Base-by-base conservation (phyloP, 2,329 filamentous ascomycete species). In the Fonsecaea multimorphosa region DNA sequence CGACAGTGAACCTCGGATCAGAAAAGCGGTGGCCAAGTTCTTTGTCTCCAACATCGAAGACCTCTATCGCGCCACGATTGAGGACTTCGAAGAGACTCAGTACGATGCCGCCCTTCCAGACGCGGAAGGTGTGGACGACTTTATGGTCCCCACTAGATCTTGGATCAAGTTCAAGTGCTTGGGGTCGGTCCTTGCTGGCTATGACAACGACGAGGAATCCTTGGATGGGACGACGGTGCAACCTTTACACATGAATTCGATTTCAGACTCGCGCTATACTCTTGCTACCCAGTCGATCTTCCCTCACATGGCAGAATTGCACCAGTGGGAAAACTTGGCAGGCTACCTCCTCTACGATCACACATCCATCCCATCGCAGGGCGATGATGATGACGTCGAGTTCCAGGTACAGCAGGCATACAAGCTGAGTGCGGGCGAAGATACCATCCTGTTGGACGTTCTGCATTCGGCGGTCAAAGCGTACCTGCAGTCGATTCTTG, bases 111-210 rank as follows among this genome's bases (percentile, higher is more conserved):
- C 87, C 8, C 86, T 88, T 8, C 86, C 86, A 1, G 84, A 86
- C 40, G 86, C 91, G n/a, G 88, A 90, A 16, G 90, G 93, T 12
- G 81, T 82, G 29, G 83, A 86, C 27, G 89, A 93, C 70, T 91
- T 88, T 68, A 88, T 91, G 60, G 87, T 87, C 1, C 91, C 93
- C 1, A 89, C 91, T 67, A 83, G 88, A 53, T 89, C 91, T 68
- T 99, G 95, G 95, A 86, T 98, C 72, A 92, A 91, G 74, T 87
- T 96, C 75, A 99, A 98, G 79, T 94, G 91, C 70, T 83, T 99
- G 14, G 91, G 91, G 2, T 92, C 97, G 76, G 90, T 91, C 11
- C 83, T 99, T 29, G 86, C 91, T 34, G 86, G 87, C 9, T 98
- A 97, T 73, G 92, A 97, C 74, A 82, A 85, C 5, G 82, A 89